Evolutionary conservation across 441 rosid species (phyloP).

Genomic region (Euphorbia schlechtendalii): DNA sequence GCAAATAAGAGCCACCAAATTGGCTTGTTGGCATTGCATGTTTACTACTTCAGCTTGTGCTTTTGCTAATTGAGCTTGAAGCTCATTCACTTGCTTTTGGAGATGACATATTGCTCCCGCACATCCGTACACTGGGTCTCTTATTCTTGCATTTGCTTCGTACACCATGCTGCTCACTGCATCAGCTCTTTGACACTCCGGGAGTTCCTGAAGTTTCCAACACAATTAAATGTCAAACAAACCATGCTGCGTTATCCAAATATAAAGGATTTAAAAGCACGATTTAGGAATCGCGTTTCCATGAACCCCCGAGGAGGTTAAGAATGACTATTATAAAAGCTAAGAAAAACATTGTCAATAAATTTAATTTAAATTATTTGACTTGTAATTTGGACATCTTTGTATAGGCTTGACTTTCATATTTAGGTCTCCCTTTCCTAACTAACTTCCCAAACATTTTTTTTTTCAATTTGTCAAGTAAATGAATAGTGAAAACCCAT

Average conservation of each 20-base stretch:
- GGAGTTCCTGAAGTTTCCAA: slow-evolving; percentile 39
- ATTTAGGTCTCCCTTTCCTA: not conserved
- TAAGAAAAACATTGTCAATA: not conserved
- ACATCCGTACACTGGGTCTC: slow-evolving; percentile 68
- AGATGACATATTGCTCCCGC: slow-evolving; percentile 50
- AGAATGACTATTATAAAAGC: not conserved
- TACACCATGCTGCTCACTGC: slow-evolving; percentile 71
- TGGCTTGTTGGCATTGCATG: slow-evolving; percentile 48
- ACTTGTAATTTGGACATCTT: slow-evolving; percentile 11
- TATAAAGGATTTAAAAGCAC: too few relatives aligned
- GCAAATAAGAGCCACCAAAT: slow-evolving; percentile 38
- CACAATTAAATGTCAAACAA: too few relatives aligned
- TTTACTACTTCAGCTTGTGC: slow-evolving; percentile 49
- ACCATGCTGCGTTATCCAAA: too few relatives aligned
- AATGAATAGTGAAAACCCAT: slow-evolving; percentile 2
- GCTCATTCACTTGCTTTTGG: slow-evolving; percentile 53
- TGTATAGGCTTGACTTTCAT: not conserved
- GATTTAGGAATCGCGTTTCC: not conserved
- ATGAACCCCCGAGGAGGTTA: not conserved
- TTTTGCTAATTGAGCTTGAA: slow-evolving; percentile 56
- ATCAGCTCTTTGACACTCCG: slow-evolving; percentile 53
- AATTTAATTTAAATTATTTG: not conserved
- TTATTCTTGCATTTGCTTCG: slow-evolving; percentile 52
- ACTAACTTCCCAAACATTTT: not conserved
- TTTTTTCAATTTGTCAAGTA: not conserved